phyloP scores from a whole-genome alignment of 1,284 basidiomycete species.

The Cutaneotrichosporon sp. region DNA sequence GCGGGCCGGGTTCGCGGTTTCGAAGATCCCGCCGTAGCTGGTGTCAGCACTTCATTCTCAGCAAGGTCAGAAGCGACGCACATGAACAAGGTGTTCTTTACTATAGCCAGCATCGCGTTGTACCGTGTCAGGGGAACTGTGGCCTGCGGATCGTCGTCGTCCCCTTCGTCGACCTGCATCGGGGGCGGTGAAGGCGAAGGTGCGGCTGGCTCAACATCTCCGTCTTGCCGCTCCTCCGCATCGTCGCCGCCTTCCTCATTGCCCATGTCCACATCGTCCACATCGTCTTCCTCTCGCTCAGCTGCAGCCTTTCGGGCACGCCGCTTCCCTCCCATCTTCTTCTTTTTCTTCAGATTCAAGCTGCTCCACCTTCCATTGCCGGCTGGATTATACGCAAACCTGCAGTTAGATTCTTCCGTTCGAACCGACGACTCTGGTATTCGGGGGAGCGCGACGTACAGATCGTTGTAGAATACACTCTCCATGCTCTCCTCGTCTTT shows the following conservation, averaged over 20 bases:
- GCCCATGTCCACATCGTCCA: constrained; percentile 22
- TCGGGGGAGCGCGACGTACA: constrained; percentile 52
- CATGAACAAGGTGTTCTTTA: constrained; percentile 82
- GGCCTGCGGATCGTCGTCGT: constrained; percentile 66
- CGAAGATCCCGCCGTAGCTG: constrained; percentile 83
- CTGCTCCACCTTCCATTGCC: constrained; percentile 78
- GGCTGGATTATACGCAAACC: constrained; percentile 71
- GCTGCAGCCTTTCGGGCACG: constrained; percentile 24
- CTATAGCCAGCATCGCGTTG: constrained; percentile 84
- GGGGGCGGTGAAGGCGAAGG: constrained; percentile 7
- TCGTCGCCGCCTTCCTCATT: constrained; percentile 13
- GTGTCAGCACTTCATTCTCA: constrained; percentile 9
- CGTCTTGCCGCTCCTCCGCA: constrained; percentile 18
- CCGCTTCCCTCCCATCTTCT: constrained; percentile 53
- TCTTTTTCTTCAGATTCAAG: constrained; percentile 58
- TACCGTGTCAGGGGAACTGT: constrained; percentile 74
- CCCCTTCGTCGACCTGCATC: constrained; percentile 35
- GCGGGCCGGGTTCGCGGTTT: constrained; percentile 59
- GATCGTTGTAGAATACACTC: constrained; percentile 76
- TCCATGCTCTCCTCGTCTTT: constrained; percentile 78
- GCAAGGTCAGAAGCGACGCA: too few relatives aligned
- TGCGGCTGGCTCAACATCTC: constrained; percentile 11
- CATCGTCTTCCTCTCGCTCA: constrained; percentile 44
- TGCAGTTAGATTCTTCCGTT: constrained; percentile 42
- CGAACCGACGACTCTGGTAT: too few relatives aligned